Evolutionary conservation across 2,329 filamentous ascomycete species (phyloP).

Genomic region (Alternaria arbusti): DNA sequence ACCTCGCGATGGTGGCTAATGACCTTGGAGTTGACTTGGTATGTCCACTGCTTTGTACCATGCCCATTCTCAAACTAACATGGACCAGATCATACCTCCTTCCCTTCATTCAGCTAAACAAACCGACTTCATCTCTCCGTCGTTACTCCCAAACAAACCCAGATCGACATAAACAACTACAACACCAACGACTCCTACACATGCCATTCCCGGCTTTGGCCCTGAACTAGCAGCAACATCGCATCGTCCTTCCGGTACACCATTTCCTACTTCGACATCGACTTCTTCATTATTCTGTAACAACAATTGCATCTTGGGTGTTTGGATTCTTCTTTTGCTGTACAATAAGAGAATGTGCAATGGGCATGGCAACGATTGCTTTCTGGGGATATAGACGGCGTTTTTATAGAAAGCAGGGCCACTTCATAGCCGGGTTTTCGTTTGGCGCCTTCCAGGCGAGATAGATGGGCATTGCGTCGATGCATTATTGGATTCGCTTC

Average conservation of each 20-base stretch:
- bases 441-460: not conserved
- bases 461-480: constrained; percentile 9
- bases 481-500: not conserved
- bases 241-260: not conserved
- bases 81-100: constrained; percentile 1
- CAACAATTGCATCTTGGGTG: constrained; percentile 20
- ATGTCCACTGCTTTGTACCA: constrained; percentile 1
- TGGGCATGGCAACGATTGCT: constrained; percentile 10
- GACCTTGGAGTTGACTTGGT: not conserved
- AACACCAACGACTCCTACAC: not conserved
- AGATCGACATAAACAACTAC: not conserved
- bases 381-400: constrained; percentile 19
- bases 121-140: not conserved
- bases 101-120: not conserved
- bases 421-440: not conserved
- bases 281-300: constrained; percentile 13
- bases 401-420: constrained; percentile 10
- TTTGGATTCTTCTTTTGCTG: constrained; percentile 16
- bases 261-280: not conserved
- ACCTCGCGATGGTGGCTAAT: constrained; percentile 43
- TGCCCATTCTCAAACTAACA: constrained; percentile 13
- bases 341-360: constrained; percentile 18
- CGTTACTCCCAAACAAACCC: not conserved
- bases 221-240: constrained; percentile 2
- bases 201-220: constrained; percentile 2